Conservation (phyloP, 1,139 yeast species). For the Pichia sp. region DNA sequence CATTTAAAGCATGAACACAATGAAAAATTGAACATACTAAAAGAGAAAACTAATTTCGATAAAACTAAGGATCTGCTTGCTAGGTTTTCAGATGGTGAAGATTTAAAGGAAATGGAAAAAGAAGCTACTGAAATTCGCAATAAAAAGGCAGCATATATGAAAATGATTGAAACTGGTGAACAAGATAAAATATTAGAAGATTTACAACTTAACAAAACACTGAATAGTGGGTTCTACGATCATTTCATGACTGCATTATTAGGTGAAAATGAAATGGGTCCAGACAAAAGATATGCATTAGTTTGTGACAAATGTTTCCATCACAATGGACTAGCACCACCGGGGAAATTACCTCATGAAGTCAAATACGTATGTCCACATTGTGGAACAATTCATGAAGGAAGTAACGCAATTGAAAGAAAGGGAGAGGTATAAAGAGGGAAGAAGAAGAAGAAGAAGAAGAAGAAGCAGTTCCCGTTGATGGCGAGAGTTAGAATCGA, state of each 20-base stretch:
- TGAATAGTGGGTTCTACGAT: constrained; percentile 32
- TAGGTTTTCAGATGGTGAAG: constrained; percentile 49
- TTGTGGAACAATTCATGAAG: constrained; percentile 62
- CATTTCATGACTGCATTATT: constrained; percentile 48
- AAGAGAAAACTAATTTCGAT: constrained; percentile 71
- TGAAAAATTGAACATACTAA: constrained; percentile 65
- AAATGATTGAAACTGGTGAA: constrained; percentile 25
- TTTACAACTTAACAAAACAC: constrained; percentile 15
- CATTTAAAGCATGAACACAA: constrained; percentile 47
- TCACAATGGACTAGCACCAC: constrained; percentile 84
- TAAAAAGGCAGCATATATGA: constrained; percentile 27
- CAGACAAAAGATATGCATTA: constrained; percentile 63
- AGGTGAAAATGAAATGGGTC: constrained; percentile 66
- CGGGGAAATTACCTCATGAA: constrained; percentile 49
- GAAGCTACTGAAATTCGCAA: constrained; percentile 25
- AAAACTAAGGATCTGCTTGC: constrained; percentile 67
- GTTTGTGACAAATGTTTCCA: constrained; percentile 59
- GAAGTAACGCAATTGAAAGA: no score
- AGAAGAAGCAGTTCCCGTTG: not conserved
- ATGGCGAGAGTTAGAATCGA: no score
- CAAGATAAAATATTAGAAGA: constrained; percentile 15
- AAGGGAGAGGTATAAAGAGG: not conserved
- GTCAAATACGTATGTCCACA: constrained; percentile 65
- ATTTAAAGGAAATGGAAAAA: constrained; percentile 26
- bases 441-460: not conserved